Conservation (phyloP, 1,284 basidiomycete species). For the Golubevia sp. region DNA sequence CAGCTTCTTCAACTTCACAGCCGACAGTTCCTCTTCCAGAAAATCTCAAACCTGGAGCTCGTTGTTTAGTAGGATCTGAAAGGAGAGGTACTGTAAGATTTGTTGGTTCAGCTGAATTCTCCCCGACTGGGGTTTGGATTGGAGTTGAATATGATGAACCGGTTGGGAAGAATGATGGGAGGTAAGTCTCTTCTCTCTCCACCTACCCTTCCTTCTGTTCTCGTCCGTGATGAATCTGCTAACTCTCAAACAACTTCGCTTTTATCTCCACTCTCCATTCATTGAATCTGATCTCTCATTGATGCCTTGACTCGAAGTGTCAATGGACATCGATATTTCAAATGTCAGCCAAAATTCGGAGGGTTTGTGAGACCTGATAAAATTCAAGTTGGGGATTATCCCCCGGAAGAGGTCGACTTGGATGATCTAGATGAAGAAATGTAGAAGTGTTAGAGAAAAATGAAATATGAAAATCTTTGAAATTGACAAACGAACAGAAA, state of each 20-base stretch:
- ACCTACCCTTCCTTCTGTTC: constrained; percentile 4
- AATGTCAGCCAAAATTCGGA: constrained; percentile 76
- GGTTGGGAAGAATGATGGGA: constrained; percentile 91
- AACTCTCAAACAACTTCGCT: not conserved
- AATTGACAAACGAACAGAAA: too few relatives aligned
- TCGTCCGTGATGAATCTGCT: not conserved
- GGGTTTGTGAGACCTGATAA: constrained; percentile 85
- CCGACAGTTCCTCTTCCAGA: constrained; percentile 39
- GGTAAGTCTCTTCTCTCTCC: constrained; percentile 67
- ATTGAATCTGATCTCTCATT: not conserved
- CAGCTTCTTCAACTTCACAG: constrained; percentile 11
- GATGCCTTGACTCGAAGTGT: constrained; percentile 67
- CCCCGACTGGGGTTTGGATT: constrained; percentile 71
- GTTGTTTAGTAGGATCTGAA: constrained; percentile 80
- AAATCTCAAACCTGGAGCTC: constrained; percentile 70
- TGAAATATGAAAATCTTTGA: too few relatives aligned
- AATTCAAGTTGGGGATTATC: constrained; percentile 82
- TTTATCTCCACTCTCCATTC: not conserved
- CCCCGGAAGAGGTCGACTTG: constrained; percentile 75
- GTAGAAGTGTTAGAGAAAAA: too few relatives aligned
- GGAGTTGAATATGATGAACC: constrained; percentile 97
- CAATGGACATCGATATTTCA: constrained; percentile 82
- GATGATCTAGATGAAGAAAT: constrained; percentile 76
- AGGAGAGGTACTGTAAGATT: constrained; percentile 84
- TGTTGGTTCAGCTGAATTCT: constrained; percentile 80